Evolutionary conservation across 2,329 filamentous ascomycete genomes (phyloP).

Genomic region (Remersonia thermophila): DNA sequence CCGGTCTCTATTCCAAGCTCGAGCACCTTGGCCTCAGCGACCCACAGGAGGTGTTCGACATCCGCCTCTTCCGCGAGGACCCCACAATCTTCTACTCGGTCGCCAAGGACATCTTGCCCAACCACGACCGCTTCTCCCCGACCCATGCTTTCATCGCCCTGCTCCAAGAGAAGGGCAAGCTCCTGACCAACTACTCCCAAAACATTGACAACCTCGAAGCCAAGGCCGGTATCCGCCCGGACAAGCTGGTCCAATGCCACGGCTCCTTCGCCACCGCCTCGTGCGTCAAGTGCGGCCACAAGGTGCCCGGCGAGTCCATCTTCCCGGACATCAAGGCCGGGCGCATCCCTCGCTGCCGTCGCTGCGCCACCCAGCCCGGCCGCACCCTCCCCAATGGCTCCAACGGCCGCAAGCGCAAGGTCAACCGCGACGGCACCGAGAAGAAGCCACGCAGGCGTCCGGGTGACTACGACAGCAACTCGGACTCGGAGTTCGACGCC

Average conservation of each 20-base stretch:
- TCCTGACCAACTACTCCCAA: conserved; percentile 95
- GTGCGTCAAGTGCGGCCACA: conserved; percentile 69
- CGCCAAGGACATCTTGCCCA: conserved; percentile 79
- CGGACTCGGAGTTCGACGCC: conserved; percentile 35
- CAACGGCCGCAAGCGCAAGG: conserved; percentile 41
- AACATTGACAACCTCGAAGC: conserved; percentile 96
- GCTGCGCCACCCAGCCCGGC: conserved; percentile 47
- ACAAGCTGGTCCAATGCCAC: conserved; percentile 89
- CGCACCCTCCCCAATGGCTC: conserved; percentile 25
- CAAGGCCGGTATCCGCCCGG: conserved; percentile 65
- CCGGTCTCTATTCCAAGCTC: conserved; percentile 79
- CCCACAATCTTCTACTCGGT: conserved; percentile 84
- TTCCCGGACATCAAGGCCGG: conserved; percentile 68
- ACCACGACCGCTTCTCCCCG: conserved; percentile 68
- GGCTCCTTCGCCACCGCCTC: conserved; percentile 89
- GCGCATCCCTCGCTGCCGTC: conserved; percentile 63
- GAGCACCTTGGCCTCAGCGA: conserved; percentile 65
- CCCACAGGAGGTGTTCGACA: conserved; percentile 93
- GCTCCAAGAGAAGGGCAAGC: conserved; percentile 74
- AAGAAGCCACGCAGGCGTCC: conserved; percentile 27
- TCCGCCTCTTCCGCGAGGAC: conserved; percentile 72
- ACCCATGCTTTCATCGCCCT: conserved; percentile 90
- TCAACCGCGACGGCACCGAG: conserved; percentile 29
- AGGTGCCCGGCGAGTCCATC: conserved; percentile 63
- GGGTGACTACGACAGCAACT: conserved; percentile 28